Conservation (phyloP, 1,139 yeast genomes). For the Geotrichum restrictum region DNA sequence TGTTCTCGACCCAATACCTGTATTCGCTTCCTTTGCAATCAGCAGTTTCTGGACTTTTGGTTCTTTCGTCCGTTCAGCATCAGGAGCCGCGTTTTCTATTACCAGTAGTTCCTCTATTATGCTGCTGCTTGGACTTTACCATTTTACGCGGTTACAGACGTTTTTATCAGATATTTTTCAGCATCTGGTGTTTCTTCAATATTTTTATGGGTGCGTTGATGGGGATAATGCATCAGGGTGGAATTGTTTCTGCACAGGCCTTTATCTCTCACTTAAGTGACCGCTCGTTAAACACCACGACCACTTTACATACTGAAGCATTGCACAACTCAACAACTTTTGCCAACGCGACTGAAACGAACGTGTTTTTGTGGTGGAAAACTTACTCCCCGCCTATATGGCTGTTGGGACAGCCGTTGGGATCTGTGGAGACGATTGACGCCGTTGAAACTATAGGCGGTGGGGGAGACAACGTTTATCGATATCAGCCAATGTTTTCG, state of each 20-base stretch:
- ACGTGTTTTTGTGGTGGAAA: slow-evolving; percentile 75
- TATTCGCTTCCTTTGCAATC: slow-evolving; percentile 46
- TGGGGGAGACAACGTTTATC: slow-evolving; percentile 36
- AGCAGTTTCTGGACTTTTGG: slow-evolving; percentile 55
- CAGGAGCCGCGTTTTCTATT: slow-evolving; percentile 84
- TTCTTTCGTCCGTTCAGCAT: slow-evolving; percentile 75
- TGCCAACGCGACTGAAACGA: not conserved
- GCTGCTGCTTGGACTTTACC: slow-evolving; percentile 53
- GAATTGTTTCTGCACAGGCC: slow-evolving; percentile 66
- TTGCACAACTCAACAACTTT: not conserved
- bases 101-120: slow-evolving; percentile 70
- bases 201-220: slow-evolving; percentile 54
- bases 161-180: slow-evolving; percentile 34
- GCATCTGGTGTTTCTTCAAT: slow-evolving; percentile 66
- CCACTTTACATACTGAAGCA: not conserved
- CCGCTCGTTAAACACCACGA: not conserved
- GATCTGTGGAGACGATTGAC: slow-evolving; percentile 30
- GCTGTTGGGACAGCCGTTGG: slow-evolving; percentile 52
- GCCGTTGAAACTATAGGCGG: slow-evolving; percentile 27
- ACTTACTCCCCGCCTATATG: slow-evolving; percentile 92
- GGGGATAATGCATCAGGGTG: slow-evolving; percentile 89
- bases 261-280: slow-evolving; percentile 30
- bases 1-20: slow-evolving; percentile 29
- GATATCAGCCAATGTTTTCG: slow-evolving; percentile 39
- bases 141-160: slow-evolving; percentile 23